Conservation (phyloP, 2,329 filamentous ascomycete species). For the Berkeleyomyces basicola region DNA sequence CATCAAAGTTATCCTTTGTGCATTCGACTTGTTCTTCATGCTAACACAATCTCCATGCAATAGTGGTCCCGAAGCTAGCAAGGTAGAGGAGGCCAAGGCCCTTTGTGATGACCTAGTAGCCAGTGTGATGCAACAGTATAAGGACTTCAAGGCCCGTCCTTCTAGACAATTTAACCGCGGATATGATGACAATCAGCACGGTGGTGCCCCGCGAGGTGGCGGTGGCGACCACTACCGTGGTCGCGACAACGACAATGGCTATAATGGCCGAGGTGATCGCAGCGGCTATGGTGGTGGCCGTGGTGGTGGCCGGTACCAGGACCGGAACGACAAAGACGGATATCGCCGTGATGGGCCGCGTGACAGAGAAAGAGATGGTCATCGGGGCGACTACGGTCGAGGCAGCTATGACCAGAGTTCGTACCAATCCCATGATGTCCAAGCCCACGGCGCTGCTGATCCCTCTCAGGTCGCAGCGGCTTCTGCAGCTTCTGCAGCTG, state of each 20-base stretch:
- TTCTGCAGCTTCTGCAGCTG: conserved; percentile 16
- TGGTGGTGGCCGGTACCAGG: conserved; percentile 12
- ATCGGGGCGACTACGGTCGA: conserved; percentile 18
- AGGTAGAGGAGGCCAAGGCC: conserved; percentile 74
- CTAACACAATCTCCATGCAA: conserved; percentile 20
- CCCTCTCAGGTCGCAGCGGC: conserved; percentile 17
- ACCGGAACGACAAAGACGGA: conserved; percentile 15
- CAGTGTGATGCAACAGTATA: conserved; percentile 79
- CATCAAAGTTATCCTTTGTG: background rate
- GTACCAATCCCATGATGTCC: conserved; percentile 15
- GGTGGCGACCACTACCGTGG: conserved; percentile 21
- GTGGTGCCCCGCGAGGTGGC: conserved; percentile 23
- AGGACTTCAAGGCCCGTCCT: conserved; percentile 73
- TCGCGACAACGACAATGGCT: conserved; percentile 13
- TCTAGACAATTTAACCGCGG: conserved; percentile 45
- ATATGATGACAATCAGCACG: conserved; percentile 24
- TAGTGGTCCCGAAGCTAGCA: conserved; percentile 71
- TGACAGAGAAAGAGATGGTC: conserved; percentile 16
- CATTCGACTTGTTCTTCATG: background rate
- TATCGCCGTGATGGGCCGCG: conserved; percentile 17
- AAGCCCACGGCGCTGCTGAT: background rate
- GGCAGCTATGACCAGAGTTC: conserved; percentile 16
- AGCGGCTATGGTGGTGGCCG: conserved; percentile 17
- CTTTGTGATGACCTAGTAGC: conserved; percentile 75
- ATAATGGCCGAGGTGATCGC: conserved; percentile 14